Evolutionary conservation across 768 basidiomycete species (phyloP), one percentile per base, ranked within the genome.

Genomic region (Cyathus striatus): DNA sequence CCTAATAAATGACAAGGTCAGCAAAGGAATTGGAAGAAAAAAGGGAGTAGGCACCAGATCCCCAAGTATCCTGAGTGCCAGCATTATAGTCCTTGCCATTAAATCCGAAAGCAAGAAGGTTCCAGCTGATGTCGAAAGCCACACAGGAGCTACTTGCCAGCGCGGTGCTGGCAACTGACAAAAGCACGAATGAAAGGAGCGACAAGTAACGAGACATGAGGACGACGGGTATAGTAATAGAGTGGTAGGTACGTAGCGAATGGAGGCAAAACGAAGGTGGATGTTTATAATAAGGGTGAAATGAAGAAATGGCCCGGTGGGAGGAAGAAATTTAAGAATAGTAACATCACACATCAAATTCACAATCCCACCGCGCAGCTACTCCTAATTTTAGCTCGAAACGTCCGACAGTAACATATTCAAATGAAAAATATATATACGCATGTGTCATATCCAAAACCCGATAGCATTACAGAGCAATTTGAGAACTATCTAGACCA

Each of bases 61-160:
- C 58, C 90, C 90, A 96, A 4, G 75, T 69, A 52, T 74, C 70
- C 53, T 82, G 78, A 3, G 78, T 66, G 10, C 91, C 89, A 39
- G 87, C 81, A 51, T 78, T 81, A 68, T 86, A 93, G 62, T 96
- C 93, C 55, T 87, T 84, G 45, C 81, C 83, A 43, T 83, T 78
- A 47, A 90, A 77, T 42, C 87, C 89, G 58, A 97, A 90, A 17
- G 84, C 88, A 41, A 90, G 79, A 41, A 97, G 75, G 61, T 94
- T 90, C 81, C 84, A 92, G 52, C 64, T 68, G 33, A 70, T 55
- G 56, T 95, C 92, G 57, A 94, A 93, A 17, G 83, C 76, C 27
- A 91, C 69, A 58, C 92, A 95, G 18, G 30, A 27, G 18, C 25
- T 20, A 24, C n/a, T 12, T 22, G 47, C 32, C 16, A 45, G 21